A percentile compares a stretch with the other conserved stretches of the same genome.
phyloP scores from a whole-genome alignment of 2,329 filamentous ascomycete genomes.

The Eurotiales sp. region DNA sequence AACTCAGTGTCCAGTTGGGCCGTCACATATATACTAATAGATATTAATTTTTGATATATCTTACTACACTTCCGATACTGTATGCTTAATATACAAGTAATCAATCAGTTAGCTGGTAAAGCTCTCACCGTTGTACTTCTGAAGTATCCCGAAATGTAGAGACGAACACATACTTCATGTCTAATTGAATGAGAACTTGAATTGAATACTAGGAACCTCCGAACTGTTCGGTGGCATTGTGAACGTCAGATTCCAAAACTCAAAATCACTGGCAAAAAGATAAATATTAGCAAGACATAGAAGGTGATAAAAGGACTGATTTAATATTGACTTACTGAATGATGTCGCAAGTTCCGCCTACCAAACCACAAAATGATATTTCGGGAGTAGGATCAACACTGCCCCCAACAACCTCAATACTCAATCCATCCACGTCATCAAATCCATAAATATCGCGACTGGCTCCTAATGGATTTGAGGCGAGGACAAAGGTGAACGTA shows the following conservation, averaged over 20 bases:
- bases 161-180: too few species aligned
- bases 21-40: too few species aligned
- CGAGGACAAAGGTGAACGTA: slow-evolving; percentile 44
- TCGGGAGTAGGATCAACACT: slow-evolving; percentile 14
- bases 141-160: too few species aligned
- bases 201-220: slow-evolving; percentile 11
- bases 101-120: too few species aligned
- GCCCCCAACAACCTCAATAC: slow-evolving; percentile 16
- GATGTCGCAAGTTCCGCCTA: slow-evolving; percentile 13
- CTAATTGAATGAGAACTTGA: slow-evolving; percentile 9
- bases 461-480: slow-evolving; percentile 16
- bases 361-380: slow-evolving; percentile 12
- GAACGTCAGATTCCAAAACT: slow-evolving; percentile 15
- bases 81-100: too few species aligned
- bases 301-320: too few species aligned
- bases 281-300: background rate
- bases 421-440: slow-evolving; percentile 16
- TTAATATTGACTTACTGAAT: slow-evolving; percentile 15
- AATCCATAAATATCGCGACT: slow-evolving; percentile 14
- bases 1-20: too few species aligned
- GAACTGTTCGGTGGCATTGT: slow-evolving; percentile 9
- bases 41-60: too few species aligned
- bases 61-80: too few species aligned
- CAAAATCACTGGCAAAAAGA: slow-evolving; percentile 5
- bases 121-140: too few species aligned